A percentile compares a stretch with the other conserved stretches of the same genome.
These are phyloP conservation scores for Aureobasidium sp. DNA, from an alignment of 2,329 filamentous ascomycete species.

Conservation along the genomic window DNA sequence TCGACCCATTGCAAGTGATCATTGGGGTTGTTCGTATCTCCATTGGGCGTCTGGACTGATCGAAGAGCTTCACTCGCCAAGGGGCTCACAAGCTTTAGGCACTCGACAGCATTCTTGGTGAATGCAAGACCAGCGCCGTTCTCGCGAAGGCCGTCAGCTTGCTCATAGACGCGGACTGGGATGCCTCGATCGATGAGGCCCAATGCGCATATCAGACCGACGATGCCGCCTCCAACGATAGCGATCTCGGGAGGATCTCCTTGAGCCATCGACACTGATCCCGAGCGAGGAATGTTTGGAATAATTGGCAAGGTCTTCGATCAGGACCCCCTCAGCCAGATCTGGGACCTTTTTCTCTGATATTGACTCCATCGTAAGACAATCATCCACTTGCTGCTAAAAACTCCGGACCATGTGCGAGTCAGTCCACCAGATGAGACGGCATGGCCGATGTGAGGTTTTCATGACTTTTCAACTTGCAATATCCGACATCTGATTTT, in stretches of 20 bases:
- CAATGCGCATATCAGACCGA: conserved; percentile 45
- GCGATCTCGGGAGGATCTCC: conserved; percentile 30
- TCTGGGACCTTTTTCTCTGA: too few relatives aligned
- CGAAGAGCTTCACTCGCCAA: neutral
- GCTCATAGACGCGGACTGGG: conserved; percentile 26
- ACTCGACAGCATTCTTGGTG: conserved; percentile 13
- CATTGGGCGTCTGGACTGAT: neutral
- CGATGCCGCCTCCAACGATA: conserved; percentile 51
- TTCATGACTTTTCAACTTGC: too few relatives aligned
- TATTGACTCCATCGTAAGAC: too few relatives aligned
- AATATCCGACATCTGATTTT: too few relatives aligned
- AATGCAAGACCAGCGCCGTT: conserved; percentile 27
- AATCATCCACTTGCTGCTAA: too few relatives aligned
- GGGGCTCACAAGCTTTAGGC: conserved; percentile 22
- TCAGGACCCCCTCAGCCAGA: too few relatives aligned
- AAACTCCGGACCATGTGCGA: too few relatives aligned
- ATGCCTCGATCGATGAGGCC: conserved; percentile 35
- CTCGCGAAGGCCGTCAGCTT: conserved; percentile 20
- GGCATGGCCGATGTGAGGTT: too few relatives aligned
- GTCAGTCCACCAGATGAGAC: too few relatives aligned
- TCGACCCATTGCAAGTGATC: neutral
- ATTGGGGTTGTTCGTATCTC: neutral
- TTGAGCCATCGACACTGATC: too few relatives aligned
- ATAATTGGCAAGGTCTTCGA: too few relatives aligned
- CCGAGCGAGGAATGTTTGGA: too few relatives aligned